Conservation (phyloP, 768 basidiomycete species). For the Pisolithus tinctorius region DNA sequence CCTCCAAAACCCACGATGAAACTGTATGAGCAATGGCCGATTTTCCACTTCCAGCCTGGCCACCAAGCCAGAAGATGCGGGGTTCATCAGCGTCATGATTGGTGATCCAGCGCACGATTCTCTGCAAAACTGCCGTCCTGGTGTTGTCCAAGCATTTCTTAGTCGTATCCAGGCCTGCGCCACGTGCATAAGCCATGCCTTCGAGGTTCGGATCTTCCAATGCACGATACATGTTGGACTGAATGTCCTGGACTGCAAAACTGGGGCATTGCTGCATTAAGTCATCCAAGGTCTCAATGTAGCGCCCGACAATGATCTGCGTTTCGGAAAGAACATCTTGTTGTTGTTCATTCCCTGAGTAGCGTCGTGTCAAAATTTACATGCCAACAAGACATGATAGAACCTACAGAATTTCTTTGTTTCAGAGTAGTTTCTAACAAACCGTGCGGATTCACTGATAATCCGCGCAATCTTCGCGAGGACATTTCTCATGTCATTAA, state of each 20-base stretch:
- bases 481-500: neutral
- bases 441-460: neutral
- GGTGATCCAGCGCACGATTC: constrained; percentile 10
- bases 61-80: constrained; percentile 8
- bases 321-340: neutral
- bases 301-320: too few species aligned
- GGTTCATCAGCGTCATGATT: neutral
- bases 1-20: constrained; percentile 1
- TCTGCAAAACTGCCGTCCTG: constrained; percentile 3
- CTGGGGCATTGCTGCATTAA: neutral
- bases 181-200: neutral
- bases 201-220: neutral
- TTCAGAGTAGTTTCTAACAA: neutral
- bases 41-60: neutral
- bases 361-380: too few species aligned
- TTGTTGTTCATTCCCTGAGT: neutral
- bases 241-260: neutral
- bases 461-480: neutral
- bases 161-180: constrained; percentile 4
- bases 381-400: neutral
- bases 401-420: constrained; percentile 1
- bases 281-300: neutral
- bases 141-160: constrained; percentile 10
- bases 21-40: constrained; percentile 1
- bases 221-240: neutral